These are phyloP conservation scores for Rhizopogon rudus DNA, from an alignment of 768 basidiomycete genomes.

Conservation along the genomic window DNA sequence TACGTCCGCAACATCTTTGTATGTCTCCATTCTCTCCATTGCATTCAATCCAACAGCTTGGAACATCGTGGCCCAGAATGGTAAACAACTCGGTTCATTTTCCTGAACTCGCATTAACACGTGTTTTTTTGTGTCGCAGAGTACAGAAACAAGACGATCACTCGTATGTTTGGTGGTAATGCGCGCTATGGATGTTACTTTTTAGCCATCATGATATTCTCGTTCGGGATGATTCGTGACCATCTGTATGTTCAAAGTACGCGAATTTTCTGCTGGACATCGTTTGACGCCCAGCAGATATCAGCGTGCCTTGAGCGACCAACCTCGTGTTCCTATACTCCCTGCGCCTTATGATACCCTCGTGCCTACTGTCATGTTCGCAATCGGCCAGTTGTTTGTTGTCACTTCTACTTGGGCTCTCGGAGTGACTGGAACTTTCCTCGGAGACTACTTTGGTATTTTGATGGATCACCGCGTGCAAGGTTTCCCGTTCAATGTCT, in stretches of 20 bases:
- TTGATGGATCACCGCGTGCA: slow-evolving; percentile 88
- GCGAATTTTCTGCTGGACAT: background rate
- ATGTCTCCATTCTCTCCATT: slow-evolving; percentile 62
- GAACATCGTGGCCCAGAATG: slow-evolving; percentile 93
- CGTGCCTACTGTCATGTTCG: slow-evolving; percentile 58
- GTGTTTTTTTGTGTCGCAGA: slow-evolving; percentile 32
- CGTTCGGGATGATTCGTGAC: slow-evolving; percentile 81
- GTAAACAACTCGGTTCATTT: slow-evolving; percentile 36
- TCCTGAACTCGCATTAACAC: background rate
- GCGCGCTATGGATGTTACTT: slow-evolving; percentile 79
- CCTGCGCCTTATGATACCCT: slow-evolving; percentile 59
- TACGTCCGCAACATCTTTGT: slow-evolving; percentile 58
- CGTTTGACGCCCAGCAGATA: slow-evolving; percentile 45
- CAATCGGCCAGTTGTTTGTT: slow-evolving; percentile 79
- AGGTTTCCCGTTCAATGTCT: slow-evolving; percentile 94
- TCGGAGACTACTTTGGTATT: slow-evolving; percentile 82
- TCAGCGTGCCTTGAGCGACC: slow-evolving; percentile 66
- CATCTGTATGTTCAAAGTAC: slow-evolving; percentile 53
- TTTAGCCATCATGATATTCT: slow-evolving; percentile 80
- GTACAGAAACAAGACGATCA: slow-evolving; percentile 84
- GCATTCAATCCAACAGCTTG: slow-evolving; percentile 92
- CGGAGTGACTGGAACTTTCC: slow-evolving; percentile 91
- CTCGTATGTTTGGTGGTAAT: slow-evolving; percentile 75
- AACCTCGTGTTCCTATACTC: slow-evolving; percentile 66
- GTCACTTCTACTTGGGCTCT: slow-evolving; percentile 85